Conservation (phyloP, 2,329 filamentous ascomycete genomes). For the Sphaerulina musiva region DNA sequence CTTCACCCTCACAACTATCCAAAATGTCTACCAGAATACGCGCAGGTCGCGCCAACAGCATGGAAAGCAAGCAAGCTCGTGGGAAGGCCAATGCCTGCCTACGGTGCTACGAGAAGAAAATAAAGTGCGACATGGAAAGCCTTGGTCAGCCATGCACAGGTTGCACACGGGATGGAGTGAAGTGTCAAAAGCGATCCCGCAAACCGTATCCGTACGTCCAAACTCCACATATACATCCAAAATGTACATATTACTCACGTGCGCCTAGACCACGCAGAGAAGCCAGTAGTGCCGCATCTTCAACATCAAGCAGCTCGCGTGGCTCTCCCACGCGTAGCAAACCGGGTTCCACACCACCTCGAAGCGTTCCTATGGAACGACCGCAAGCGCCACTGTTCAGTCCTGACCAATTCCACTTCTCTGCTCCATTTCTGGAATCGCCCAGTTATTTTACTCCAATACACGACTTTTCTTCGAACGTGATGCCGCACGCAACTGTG, state of each 20-base stretch:
- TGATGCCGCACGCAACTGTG: neutral
- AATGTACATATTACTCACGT: slow-evolving; percentile 2
- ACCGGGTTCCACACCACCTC: slow-evolving; percentile 3
- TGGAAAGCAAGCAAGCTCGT: slow-evolving; percentile 6
- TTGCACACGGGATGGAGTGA: slow-evolving; percentile 7
- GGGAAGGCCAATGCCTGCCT: slow-evolving; percentile 11
- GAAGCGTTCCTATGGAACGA: slow-evolving; percentile 4
- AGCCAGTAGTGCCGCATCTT: slow-evolving; percentile 2
- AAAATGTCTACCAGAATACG: slow-evolving; percentile 6
- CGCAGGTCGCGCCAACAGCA: slow-evolving; percentile 1
- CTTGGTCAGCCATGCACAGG: slow-evolving; percentile 10
- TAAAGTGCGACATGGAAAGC: slow-evolving; percentile 12
- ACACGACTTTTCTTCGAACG: slow-evolving; percentile 1
- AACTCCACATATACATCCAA: neutral
- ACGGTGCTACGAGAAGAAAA: slow-evolving; percentile 12
- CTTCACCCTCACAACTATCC: neutral
- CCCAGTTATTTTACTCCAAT: neutral
- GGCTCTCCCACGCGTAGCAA: slow-evolving; percentile 5
- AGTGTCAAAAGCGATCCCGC: slow-evolving; percentile 10
- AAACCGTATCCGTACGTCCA: slow-evolving; percentile 10
- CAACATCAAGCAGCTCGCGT: neutral
- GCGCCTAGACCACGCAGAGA: slow-evolving; percentile 7
- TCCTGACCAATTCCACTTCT: slow-evolving; percentile 6
- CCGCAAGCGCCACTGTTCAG: slow-evolving; percentile 7
- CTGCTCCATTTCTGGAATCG: slow-evolving; percentile 1